phyloP scores from a whole-genome alignment of 768 basidiomycete species.

The Roridomyces roridus region DNA sequence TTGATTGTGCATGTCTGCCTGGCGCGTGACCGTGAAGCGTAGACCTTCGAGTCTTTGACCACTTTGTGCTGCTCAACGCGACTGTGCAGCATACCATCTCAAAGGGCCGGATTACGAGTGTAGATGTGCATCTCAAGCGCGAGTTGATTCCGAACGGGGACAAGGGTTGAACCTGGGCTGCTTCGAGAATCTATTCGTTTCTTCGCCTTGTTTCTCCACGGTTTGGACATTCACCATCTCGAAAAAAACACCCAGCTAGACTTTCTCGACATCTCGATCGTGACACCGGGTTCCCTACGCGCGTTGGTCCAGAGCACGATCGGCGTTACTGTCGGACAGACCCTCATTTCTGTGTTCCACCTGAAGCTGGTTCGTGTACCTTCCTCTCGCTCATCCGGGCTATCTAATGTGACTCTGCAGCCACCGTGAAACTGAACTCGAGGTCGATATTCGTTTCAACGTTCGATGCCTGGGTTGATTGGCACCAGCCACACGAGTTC shows the following conservation, averaged over 20 bases:
- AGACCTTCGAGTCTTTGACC: slow-evolving; percentile 67
- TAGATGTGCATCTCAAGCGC: slow-evolving; percentile 80
- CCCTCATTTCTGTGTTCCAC: slow-evolving; percentile 73
- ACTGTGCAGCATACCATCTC: slow-evolving; percentile 79
- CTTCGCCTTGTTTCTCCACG: slow-evolving; percentile 39
- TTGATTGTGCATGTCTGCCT: neutral
- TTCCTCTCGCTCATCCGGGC: neutral
- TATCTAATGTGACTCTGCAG: slow-evolving; percentile 35
- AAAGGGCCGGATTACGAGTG: slow-evolving; percentile 83
- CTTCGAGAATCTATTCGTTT: slow-evolving; percentile 21
- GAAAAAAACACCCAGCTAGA: slow-evolving; percentile 79
- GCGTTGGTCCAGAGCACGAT: slow-evolving; percentile 81
- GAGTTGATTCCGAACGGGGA: slow-evolving; percentile 79
- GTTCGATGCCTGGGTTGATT: slow-evolving; percentile 86
- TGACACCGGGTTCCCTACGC: slow-evolving; percentile 82
- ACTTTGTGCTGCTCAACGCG: slow-evolving; percentile 76
- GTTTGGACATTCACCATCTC: slow-evolving; percentile 93
- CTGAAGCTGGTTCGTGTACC: slow-evolving; percentile 60
- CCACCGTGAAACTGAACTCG: slow-evolving; percentile 65
- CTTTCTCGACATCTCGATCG: slow-evolving; percentile 71
- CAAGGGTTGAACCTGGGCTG: slow-evolving; percentile 89
- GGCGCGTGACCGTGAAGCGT: slow-evolving; percentile 45
- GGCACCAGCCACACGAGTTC: slow-evolving; percentile 90
- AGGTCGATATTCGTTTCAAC: slow-evolving; percentile 81
- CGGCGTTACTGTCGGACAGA: slow-evolving; percentile 62